Percentiles rank a stretch among this genome's conserved stretches.
Evolutionary conservation across 495 filamentous ascomycete species (phyloP).

Genomic region (Xylaria acuta): DNA sequence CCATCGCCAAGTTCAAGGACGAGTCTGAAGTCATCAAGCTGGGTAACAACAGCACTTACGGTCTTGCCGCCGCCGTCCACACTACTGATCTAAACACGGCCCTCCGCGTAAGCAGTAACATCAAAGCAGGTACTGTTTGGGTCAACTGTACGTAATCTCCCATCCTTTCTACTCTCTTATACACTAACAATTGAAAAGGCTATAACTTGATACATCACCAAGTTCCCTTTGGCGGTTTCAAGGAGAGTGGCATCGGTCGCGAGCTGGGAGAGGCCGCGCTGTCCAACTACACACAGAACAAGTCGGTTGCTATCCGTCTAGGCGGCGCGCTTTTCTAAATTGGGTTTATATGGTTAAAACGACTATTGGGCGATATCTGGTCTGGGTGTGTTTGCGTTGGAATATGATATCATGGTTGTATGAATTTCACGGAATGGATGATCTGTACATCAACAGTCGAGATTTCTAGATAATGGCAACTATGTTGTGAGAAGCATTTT

Average conservation of each 20-base stretch:
- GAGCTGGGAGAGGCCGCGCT: conserved; percentile 94
- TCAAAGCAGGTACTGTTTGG: conserved; percentile 94
- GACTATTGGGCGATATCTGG: neutral
- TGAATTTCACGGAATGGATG: conserved; percentile 20
- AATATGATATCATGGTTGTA: conserved; percentile 24
- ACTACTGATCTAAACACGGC: conserved; percentile 93
- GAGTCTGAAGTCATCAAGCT: conserved; percentile 83
- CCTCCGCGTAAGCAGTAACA: conserved; percentile 80
- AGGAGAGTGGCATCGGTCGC: conserved; percentile 90
- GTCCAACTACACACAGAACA: conserved; percentile 86
- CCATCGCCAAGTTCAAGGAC: conserved; percentile 91
- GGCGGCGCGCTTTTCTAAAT: conserved; percentile 50
- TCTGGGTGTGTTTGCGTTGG: conserved; percentile 6
- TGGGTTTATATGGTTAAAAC: conserved; percentile 2
- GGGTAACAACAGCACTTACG: conserved; percentile 84
- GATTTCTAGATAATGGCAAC: conserved; percentile 11
- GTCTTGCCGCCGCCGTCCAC: conserved; percentile 91
- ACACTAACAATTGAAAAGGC: conserved; percentile 29
- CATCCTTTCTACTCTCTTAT: neutral
- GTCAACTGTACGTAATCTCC: conserved; percentile 73
- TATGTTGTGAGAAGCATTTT: neutral
- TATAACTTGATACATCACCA: conserved; percentile 80
- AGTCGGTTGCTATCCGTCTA: conserved; percentile 63
- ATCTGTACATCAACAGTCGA: conserved; percentile 17
- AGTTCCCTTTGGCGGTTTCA: conserved; percentile 88